phyloP scores from a whole-genome alignment of 1,284 basidiomycete species.

The Cryptococcus sp. region DNA sequence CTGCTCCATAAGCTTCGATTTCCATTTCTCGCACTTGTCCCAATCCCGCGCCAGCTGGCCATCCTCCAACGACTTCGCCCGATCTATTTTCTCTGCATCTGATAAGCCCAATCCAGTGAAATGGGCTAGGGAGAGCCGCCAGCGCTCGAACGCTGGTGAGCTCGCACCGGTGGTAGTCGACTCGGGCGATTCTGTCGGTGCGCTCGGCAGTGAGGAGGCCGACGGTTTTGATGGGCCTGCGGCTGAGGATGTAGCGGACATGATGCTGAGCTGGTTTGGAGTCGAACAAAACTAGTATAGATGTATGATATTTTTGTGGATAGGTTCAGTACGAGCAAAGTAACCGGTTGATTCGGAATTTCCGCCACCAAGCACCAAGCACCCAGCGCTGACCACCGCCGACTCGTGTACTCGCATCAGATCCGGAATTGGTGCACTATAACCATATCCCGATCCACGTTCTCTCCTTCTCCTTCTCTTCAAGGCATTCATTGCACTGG shows the following conservation, averaged over 20 bases:
- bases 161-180: constrained; percentile 3
- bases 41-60: constrained; percentile 51
- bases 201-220: background rate
- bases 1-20: constrained; percentile 53
- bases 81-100: constrained; percentile 40
- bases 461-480: too few relatives aligned
- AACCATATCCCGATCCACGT: too few relatives aligned
- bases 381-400: too few relatives aligned
- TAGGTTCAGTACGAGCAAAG: background rate
- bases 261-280: too few relatives aligned
- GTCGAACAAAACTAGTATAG: too few relatives aligned
- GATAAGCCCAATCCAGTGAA: constrained; percentile 54
- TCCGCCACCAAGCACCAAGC: too few relatives aligned
- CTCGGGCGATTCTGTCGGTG: constrained; percentile 6
- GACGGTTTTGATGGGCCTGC: background rate
- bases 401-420: too few relatives aligned
- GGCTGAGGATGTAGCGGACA: background rate
- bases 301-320: background rate
- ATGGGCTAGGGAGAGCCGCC: constrained; percentile 48
- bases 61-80: constrained; percentile 28
- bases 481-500: too few relatives aligned
- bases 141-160: constrained; percentile 48
- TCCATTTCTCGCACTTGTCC: constrained; percentile 57
- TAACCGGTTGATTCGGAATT: too few relatives aligned
- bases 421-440: too few relatives aligned